phyloP scores from a whole-genome alignment of 1,284 basidiomycete genomes.

The Puccinia polysora region DNA sequence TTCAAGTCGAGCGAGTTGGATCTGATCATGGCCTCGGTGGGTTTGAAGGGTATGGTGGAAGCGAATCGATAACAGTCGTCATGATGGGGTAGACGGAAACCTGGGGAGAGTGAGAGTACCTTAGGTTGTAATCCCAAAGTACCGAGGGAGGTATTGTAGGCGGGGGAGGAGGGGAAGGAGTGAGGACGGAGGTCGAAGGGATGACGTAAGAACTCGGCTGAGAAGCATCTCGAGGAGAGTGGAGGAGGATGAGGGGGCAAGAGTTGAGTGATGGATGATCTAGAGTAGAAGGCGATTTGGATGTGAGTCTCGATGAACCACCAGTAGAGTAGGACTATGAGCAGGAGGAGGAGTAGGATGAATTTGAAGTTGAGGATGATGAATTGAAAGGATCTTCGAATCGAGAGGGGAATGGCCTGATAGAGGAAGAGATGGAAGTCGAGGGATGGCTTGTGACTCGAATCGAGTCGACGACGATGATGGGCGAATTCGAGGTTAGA shows the following conservation, averaged over 20 bases:
- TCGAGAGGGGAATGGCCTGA: too few relatives aligned
- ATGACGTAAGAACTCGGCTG: not conserved
- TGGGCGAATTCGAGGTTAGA: too few relatives aligned
- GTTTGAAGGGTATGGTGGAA: not conserved
- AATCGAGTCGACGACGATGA: too few relatives aligned
- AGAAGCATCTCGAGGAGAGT: conserved; percentile 24
- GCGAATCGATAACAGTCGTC: conserved; percentile 32
- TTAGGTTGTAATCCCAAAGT: conserved; percentile 24
- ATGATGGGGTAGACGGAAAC: conserved; percentile 33
- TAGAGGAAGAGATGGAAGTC: too few relatives aligned
- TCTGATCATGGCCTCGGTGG: not conserved
- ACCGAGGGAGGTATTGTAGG: conserved; percentile 20
- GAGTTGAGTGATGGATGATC: not conserved
- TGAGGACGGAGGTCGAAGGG: not conserved
- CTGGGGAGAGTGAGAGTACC: conserved; percentile 21
- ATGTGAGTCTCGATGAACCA: conserved; percentile 32
- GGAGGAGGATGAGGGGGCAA: conserved; percentile 10
- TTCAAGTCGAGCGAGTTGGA: not conserved
- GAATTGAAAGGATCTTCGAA: not conserved
- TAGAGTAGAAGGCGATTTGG: conserved; percentile 25
- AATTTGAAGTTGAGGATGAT: not conserved
- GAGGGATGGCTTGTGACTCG: too few relatives aligned
- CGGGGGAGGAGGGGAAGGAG: conserved; percentile 31
- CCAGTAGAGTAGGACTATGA: not conserved
- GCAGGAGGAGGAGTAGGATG: not conserved